These are phyloP conservation scores for Candida odintsovae DNA, from an alignment of 805 yeast genomes.

Conservation along the genomic window DNA sequence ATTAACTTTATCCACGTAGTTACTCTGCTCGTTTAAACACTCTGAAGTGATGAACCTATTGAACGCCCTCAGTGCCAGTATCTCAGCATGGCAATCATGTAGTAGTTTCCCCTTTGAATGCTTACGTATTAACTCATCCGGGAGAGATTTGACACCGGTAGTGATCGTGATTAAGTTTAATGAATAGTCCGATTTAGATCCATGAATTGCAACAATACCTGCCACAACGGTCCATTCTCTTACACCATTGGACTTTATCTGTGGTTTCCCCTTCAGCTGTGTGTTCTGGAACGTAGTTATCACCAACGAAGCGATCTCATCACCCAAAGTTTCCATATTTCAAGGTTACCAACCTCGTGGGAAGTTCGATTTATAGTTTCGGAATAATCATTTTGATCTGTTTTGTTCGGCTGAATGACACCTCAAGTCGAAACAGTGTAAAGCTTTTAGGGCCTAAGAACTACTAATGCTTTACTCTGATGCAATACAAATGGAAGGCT, in stretches of 20 bases:
- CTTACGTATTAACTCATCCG: conserved; percentile 40
- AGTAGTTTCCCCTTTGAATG: conserved; percentile 53
- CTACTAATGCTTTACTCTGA: no score
- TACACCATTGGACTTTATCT: conserved; percentile 52
- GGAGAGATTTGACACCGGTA: conserved; percentile 80
- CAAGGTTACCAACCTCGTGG: no score
- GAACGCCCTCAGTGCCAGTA: conserved; percentile 64
- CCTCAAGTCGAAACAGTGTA: no score
- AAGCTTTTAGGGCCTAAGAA: no score
- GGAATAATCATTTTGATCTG: no score
- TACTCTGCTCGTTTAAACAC: conserved; percentile 10
- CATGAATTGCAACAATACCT: conserved; percentile 48
- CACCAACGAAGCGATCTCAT: conserved; percentile 3
- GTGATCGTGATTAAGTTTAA: conserved; percentile 44
- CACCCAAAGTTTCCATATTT: neutral
- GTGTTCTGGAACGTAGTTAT: conserved; percentile 1
- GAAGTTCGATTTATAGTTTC: no score
- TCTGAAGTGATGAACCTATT: conserved; percentile 33
- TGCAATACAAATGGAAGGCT: no score
- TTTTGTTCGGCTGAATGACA: no score
- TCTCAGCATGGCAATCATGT: conserved; percentile 92
- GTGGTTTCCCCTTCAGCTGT: conserved; percentile 51
- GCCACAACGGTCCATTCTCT: conserved; percentile 84
- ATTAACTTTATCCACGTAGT: conserved; percentile 2
- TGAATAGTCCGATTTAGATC: conserved; percentile 11